phyloP scores from a whole-genome alignment of 495 filamentous ascomycete species.

The Annulohypoxylon bovei region DNA sequence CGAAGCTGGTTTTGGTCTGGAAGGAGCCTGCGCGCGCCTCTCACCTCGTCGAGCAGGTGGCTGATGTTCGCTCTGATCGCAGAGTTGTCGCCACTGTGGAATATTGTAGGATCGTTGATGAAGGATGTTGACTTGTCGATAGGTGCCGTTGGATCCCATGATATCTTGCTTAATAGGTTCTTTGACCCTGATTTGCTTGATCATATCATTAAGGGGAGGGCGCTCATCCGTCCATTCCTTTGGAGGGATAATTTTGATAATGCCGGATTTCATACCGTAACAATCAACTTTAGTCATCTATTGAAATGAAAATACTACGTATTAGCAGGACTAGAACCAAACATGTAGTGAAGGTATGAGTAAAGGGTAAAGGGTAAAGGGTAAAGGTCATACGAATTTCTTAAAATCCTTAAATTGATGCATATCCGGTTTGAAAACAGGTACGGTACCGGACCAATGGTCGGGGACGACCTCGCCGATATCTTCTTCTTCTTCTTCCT shows the following conservation, averaged over 20 bases:
- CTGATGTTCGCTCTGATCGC: conserved; percentile 93
- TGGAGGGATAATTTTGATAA: conserved; percentile 94
- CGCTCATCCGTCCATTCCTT: conserved; percentile 90
- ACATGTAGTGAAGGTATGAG: conserved; percentile 1
- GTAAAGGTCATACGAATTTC: conserved; percentile 66
- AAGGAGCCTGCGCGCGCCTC: conserved; percentile 73
- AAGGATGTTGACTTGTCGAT: conserved; percentile 94
- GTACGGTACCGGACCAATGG: conserved; percentile 89
- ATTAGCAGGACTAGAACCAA: conserved; percentile 18
- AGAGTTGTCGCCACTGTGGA: conserved; percentile 92
- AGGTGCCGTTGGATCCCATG: conserved; percentile 90
- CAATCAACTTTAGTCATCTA: conserved; percentile 84
- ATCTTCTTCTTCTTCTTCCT: conserved; percentile 68
- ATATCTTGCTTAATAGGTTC: conserved; percentile 99
- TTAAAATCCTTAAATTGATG: conserved; percentile 93
- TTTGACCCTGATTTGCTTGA: conserved; percentile 92
- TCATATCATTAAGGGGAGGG: conserved; percentile 78
- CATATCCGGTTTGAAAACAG: conserved; percentile 96
- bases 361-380: conserved; percentile 1
- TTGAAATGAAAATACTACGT: conserved; percentile 8
- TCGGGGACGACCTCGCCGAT: conserved; percentile 80
- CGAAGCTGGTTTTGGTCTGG: conserved; percentile 49
- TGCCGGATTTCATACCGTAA: conserved; percentile 96
- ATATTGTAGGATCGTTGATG: conserved; percentile 95
- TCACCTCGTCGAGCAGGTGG: conserved; percentile 95